Evolutionary conservation across 768 basidiomycete species (phyloP), one percentile per base, ranked within the genome.

Genomic region (Ramaria sp.): DNA sequence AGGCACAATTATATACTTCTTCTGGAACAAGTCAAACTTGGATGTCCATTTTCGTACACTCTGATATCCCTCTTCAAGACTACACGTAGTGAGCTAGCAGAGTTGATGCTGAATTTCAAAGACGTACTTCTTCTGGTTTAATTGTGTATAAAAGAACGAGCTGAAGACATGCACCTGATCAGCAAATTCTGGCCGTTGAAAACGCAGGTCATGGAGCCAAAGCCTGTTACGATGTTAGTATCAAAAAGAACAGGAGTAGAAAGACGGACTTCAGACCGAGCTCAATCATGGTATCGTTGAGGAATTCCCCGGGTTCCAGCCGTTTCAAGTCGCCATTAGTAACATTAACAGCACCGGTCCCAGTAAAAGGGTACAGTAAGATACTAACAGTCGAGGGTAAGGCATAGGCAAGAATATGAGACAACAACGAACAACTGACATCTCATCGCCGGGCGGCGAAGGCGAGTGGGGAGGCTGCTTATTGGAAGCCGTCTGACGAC

Each of bases 101-200:
- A 55, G 22, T 3, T 31, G 24, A 56, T 22, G 9, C 27, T 12
- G 46, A 42, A 38, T 41, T 11, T 39, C 49, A n/a, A 39, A 20
- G 20, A 66, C 74, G 39, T 66, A 84, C 83, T 75, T 79, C 66
- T 80, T 86, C 53, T 78, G 78, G 58, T 84, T 85, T 27, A 99
- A 71, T 69, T 96, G 95, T 74, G 94, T 91, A 75, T 94, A 98
- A 70, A 99, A 98, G 72, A 97, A 99, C 0, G 94, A 94, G 68
- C 86, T 98, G 74, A 98, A 98, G 4, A 98, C 79, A 64, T 97
- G 86, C 1, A 94, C 76, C 62, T 88, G 78, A 2, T 83, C 78
- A 1, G 82, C 88, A 4, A 89, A 70, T 15, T 75, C 75, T 1
- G 85, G 83, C 59, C 85, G 66, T 37, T 64, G 70, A 38, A 67